Evolutionary conservation across 306 rosid species (phyloP).

Genomic region (Vigna radiata): DNA sequence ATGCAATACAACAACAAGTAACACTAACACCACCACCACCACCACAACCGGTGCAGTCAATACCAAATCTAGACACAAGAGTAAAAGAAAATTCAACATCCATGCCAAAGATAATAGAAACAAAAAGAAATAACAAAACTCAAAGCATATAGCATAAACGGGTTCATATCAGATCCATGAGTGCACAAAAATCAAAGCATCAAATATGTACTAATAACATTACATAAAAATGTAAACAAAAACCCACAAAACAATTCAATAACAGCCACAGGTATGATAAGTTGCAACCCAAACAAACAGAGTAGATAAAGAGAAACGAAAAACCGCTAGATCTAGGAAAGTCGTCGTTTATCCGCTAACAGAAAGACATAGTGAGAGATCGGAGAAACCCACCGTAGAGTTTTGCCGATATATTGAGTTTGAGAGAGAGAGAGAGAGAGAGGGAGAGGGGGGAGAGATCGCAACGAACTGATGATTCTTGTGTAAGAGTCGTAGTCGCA

Average conservation of each 20-base stretch:
- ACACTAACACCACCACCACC: conserved; percentile 21
- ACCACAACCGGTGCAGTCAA: conserved; percentile 29
- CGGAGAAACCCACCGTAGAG: conserved; percentile 12
- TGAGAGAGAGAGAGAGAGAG: not conserved
- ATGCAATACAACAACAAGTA: conserved; percentile 36
- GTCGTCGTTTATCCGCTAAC: not conserved
- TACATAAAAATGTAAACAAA: not conserved
- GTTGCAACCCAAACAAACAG: not conserved
- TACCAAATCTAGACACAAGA: conserved; percentile 49
- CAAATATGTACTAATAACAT: not conserved
- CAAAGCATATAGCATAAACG: not conserved
- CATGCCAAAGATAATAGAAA: not conserved
- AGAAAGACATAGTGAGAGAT: not conserved
- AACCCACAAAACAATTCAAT: not conserved
- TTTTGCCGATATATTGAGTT: too few species aligned
- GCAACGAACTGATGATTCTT: not conserved
- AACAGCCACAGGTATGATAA: not conserved
- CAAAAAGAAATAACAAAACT: not conserved
- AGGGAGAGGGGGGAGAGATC: not conserved
- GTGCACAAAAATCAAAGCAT: not conserved
- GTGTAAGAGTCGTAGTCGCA: not conserved
- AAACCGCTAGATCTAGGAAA: conserved; percentile 32
- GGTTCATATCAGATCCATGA: conserved; percentile 27
- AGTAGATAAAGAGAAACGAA: not conserved
- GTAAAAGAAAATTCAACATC: conserved; percentile 12